Conservation (phyloP, 495 filamentous ascomycete genomes). For the Pseudevernia furfuracea region DNA sequence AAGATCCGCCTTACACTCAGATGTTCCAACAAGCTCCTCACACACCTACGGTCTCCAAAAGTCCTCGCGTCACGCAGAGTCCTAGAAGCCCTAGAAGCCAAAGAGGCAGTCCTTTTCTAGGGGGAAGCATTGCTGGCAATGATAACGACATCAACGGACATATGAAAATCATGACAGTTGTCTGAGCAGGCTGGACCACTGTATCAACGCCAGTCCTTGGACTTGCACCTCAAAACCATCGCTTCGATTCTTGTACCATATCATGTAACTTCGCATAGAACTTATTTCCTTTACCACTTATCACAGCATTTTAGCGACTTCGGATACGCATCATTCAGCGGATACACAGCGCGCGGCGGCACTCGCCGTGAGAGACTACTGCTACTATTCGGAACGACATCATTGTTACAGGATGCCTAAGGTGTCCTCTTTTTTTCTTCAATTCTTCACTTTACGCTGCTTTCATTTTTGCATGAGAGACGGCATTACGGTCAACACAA, state of each 20-base stretch:
- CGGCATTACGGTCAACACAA: conserved; percentile 16
- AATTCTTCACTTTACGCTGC: not conserved
- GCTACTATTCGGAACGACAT: not conserved
- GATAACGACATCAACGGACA: conserved; percentile 45
- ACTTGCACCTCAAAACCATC: not conserved
- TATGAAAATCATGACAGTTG: conserved; percentile 65
- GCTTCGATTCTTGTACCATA: conserved; percentile 18
- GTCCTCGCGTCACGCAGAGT: conserved; percentile 24
- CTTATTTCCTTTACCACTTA: conserved; percentile 8
- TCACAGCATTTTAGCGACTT: conserved; percentile 21
- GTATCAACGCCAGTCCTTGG: not conserved
- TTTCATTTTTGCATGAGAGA: conserved; percentile 15
- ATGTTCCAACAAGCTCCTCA: conserved; percentile 54
- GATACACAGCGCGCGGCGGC: conserved; percentile 7
- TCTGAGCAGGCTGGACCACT: conserved; percentile 31
- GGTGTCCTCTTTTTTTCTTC: not conserved
- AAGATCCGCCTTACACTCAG: conserved; percentile 50
- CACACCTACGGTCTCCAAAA: conserved; percentile 38
- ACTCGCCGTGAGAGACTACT: not conserved
- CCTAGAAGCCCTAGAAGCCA: conserved; percentile 40
- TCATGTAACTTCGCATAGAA: conserved; percentile 11
- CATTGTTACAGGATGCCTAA: not conserved
- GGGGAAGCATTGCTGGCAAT: conserved; percentile 43
- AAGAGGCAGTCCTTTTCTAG: conserved; percentile 44
- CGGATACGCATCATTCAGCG: conserved; percentile 10